Conservation (phyloP, 495 filamentous ascomycete species). For the Talaromyces adpressus region DNA sequence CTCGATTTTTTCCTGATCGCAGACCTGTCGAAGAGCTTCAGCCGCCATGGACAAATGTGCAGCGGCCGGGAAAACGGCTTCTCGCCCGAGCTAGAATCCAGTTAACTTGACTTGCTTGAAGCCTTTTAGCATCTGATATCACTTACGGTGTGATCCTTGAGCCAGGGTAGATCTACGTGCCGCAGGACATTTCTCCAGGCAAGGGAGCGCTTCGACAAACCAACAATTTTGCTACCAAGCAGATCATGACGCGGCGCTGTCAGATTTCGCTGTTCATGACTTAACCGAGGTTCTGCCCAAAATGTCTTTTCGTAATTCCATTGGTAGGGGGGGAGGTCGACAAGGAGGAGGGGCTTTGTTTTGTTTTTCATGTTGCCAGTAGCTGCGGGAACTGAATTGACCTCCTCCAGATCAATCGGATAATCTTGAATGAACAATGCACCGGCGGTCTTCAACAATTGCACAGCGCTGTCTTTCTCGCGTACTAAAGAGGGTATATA, state of each 20-base stretch:
- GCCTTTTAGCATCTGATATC: too few relatives aligned
- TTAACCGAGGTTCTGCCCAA: conserved; percentile 39
- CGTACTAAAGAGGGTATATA: conserved; percentile 22
- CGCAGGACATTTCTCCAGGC: conserved; percentile 33
- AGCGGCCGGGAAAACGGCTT: conserved; percentile 38
- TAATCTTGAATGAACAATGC: conserved; percentile 11
- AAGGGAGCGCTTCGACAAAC: conserved; percentile 25
- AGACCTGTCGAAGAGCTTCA: conserved; percentile 26
- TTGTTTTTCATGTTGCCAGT: neutral
- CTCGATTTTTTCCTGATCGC: neutral
- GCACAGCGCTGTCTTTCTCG: neutral
- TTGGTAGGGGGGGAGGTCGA: conserved; percentile 19
- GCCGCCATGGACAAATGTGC: conserved; percentile 40
- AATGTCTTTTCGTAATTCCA: conserved; percentile 22
- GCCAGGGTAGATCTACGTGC: conserved; percentile 37
- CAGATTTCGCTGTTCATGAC: conserved; percentile 33
- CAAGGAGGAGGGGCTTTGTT: neutral
- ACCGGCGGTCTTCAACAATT: conserved; percentile 10
- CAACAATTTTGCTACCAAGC: conserved; percentile 21
- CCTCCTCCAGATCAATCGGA: conserved; percentile 1
- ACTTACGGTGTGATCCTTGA: conserved; percentile 31
- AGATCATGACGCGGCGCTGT: conserved; percentile 36
- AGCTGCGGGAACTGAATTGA: conserved; percentile 8
- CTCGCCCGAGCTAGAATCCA: conserved; percentile 16
- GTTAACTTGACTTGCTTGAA: too few relatives aligned